Evolutionary conservation across 2,329 filamentous ascomycete species (phyloP), one percentile per base, ranked within the genome.

Genomic region (Sarocladium kiliense): DNA sequence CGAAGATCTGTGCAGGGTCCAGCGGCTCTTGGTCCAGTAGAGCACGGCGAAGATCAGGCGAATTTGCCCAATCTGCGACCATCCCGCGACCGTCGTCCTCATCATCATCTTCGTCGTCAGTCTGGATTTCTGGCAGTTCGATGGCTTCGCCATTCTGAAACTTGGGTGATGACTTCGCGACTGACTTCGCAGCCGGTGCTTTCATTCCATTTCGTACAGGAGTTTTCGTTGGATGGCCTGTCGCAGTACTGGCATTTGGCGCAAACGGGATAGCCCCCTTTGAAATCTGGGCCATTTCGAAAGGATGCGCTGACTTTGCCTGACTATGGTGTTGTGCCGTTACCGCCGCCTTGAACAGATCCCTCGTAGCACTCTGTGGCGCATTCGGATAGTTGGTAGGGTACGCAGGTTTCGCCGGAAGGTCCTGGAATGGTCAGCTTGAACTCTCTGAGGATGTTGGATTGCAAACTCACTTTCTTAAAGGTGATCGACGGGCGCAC

Each of bases 181-280:
- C 76, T n/a, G 80, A 78, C 63, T 88, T 89, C 57, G 77, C 77
- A 2, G 74, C 75, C 1, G 84, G 82, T 64, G 86, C 86, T 45
- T 49, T 36, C 16, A 68, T 69, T 25, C 71, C 76, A 23, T 81
- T 77, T 18, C 85, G 80, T 10, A 79, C 84, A 1, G 88, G 86
- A 16, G 88, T 89, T 75, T 91, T 91, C 73, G 84, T 81, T n/a
- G 78, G 73, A 47, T 71, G 70, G 39, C 54, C 18, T 16, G 69
- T 79, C 27, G 75, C 73, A 9, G 79, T 74, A 61, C 81, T 86
- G 9, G 80, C 74, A 57, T 83, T 84, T 19, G 92, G 82, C 6
- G 91, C 91, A 66, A 97, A 97, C 2, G 91, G 89, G 62, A 97
- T 97, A 26, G 88, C 85, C n/a, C 85, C 89, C 71, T 88, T 96